Conservation (phyloP, 2,329 filamentous ascomycete genomes). For the Penicillium occitanis region DNA sequence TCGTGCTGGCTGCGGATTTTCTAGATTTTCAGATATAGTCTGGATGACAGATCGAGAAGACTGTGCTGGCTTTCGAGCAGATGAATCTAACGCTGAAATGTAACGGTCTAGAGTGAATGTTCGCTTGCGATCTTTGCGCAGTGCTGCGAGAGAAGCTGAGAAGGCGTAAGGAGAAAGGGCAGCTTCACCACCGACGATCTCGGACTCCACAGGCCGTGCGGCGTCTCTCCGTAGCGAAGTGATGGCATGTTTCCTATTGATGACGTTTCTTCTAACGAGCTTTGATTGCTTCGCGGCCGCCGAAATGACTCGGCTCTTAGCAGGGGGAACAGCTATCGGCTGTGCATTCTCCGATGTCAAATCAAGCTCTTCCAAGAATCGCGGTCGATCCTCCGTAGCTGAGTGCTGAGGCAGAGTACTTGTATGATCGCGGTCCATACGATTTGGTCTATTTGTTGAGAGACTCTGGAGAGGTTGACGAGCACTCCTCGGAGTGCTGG, state of each 20-base stretch:
- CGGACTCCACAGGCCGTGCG: slow-evolving; percentile 38
- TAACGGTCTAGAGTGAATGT: slow-evolving; percentile 40
- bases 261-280: slow-evolving; percentile 33
- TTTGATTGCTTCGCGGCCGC: slow-evolving; percentile 10
- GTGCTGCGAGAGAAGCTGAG: slow-evolving; percentile 33
- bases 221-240: slow-evolving; percentile 38
- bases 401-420: background rate
- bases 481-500: slow-evolving; percentile 23
- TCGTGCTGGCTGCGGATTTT: background rate
- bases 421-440: background rate
- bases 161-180: slow-evolving; percentile 29
- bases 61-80: slow-evolving; percentile 12
- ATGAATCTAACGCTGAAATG: slow-evolving; percentile 27
- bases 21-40: background rate
- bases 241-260: slow-evolving; percentile 36
- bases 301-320: background rate
- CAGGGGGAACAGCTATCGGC: background rate
- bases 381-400: background rate
- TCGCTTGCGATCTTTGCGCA: slow-evolving; percentile 33
- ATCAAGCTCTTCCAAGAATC: background rate
- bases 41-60: background rate
- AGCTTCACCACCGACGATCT: slow-evolving; percentile 22
- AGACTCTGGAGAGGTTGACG: slow-evolving; percentile 28
- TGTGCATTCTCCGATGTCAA: slow-evolving; percentile 16
- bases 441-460: slow-evolving; percentile 24